Evolutionary conservation across 352 stramenopile genomes (phyloP), one percentile per base, ranked within the genome.

Genomic region (Phytophthora cryptogea): DNA sequence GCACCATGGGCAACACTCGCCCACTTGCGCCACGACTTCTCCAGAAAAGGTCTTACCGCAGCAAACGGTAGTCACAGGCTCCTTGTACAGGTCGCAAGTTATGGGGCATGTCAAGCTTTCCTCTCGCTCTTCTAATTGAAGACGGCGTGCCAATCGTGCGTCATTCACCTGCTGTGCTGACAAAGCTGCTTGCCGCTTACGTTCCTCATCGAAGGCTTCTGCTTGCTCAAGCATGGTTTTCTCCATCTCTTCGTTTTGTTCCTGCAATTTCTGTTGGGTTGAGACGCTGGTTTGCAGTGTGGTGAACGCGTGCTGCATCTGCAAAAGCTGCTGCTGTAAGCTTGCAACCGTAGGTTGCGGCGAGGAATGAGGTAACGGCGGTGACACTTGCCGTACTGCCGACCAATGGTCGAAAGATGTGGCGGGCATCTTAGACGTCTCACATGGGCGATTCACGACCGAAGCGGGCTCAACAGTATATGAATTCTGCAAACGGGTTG

Each of bases 31-130:
- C 10, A 52, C 14, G 4, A 44, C 40, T 20, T 42, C 52, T 2
- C 33, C 41, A n/a, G 52, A 60, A 36, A 60, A 60, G 8, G 52
- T 60, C 44, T 60, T 60, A 14, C 52, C 52, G 23, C 52, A 60
- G 52, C 52, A 60, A 43, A 60, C 20, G 31, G 52, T 60, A 11
- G 41, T 60, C 41, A 35, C 23, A 9, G 41, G 52, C 8, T 52
- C 52, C 41, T 32, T 32, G 31, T 60, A 60, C 20, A 60, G 17
- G 0, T 52, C 40, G 10, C 35, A 36, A 17, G 31, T 60, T 20
- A 60, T 60, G 2, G 52, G 52, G 31, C 52, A 60, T 10, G 42
- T 52, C 41, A 60, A 51, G 17, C 40, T 45, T 26, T 60, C 52
- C 23, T 60, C 52, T 5, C 41, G 32, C 2, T 52, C 52, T 35